A percentile compares a stretch with the other conserved stretches of the same genome.
phyloP scores from a whole-genome alignment of 345 rosid genomes.

The Turnera subulata region DNA sequence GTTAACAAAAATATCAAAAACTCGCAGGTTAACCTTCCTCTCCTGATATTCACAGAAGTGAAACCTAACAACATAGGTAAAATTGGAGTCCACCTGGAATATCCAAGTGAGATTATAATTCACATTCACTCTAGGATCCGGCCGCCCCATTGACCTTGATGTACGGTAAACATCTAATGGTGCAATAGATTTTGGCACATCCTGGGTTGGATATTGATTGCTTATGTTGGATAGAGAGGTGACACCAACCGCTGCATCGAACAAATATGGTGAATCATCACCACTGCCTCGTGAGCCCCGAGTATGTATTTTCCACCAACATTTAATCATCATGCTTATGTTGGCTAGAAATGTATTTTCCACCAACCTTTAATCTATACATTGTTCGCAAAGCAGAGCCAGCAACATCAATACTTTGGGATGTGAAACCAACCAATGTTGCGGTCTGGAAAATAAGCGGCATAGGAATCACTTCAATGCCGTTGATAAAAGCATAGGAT shows the following conservation, averaged over 20 bases:
- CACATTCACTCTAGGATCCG: conserved; percentile 6
- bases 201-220: conserved; percentile 12
- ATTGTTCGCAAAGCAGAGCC: conserved; percentile 17
- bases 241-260: conserved; percentile 15
- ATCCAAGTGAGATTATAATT: conserved; percentile 23
- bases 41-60: conserved; percentile 22
- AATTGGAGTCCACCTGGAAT: conserved; percentile 17
- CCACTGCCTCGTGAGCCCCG: conserved; percentile 23
- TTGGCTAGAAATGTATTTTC: conserved; percentile 18
- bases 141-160: conserved; percentile 20
- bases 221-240: conserved; percentile 9
- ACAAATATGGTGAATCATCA: conserved; percentile 27
- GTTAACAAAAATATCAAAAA: conserved; percentile 22
- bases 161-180: conserved; percentile 19
- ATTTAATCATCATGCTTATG: too few species aligned
- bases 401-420: conserved; percentile 9
- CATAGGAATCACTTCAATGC: conserved; percentile 29
- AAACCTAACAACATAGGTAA: conserved; percentile 19
- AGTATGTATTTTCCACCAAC: too few species aligned
- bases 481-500: conserved; percentile 21
- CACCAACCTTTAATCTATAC: conserved; percentile 27
- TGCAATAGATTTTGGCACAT: conserved; percentile 10
- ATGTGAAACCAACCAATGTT: conserved; percentile 14
- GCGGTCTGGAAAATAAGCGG: conserved; percentile 16
- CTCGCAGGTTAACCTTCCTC: conserved; percentile 16